Evolutionary conservation across 169 alveolate species (phyloP).

Genomic region (Theileria equi): DNA sequence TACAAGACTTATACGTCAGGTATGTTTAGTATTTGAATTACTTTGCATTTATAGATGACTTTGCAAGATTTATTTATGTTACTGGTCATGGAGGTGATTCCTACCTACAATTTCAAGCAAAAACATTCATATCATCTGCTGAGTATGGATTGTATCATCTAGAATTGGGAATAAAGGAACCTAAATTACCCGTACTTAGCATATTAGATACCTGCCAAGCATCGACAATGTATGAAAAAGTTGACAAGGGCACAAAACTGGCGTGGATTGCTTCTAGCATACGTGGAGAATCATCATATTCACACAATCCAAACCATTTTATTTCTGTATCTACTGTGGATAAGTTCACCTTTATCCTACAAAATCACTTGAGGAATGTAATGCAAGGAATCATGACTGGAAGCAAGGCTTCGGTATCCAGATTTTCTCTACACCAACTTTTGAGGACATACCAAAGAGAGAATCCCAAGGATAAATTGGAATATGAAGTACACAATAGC

Average conservation of each 20-base stretch:
- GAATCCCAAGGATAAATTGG: conserved; percentile 29
- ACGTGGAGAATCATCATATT: conserved; percentile 64
- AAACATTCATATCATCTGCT: conserved; percentile 64
- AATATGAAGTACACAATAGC: conserved; percentile 23
- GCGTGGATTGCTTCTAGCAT: conserved; percentile 71
- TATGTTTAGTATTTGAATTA: conserved; percentile 12
- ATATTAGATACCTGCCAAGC: conserved; percentile 75
- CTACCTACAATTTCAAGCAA: conserved; percentile 73
- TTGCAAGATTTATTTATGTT: conserved; percentile 65
- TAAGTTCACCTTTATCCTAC: conserved; percentile 66
- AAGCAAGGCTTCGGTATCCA: conserved; percentile 39
- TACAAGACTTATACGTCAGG: conserved; percentile 7
- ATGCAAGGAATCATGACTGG: conserved; percentile 38
- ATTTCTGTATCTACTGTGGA: conserved; percentile 74
- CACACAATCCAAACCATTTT: conserved; percentile 66
- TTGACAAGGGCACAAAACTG: conserved; percentile 41
- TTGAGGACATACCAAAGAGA: conserved; percentile 40
- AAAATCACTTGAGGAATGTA: conserved; percentile 53
- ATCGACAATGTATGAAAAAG: conserved; percentile 64
- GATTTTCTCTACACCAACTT: conserved; percentile 41
- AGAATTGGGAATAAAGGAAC: conserved; percentile 68
- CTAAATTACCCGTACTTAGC: conserved; percentile 60
- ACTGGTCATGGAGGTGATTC: conserved; percentile 79
- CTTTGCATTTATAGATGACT: background rate
- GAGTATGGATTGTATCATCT: conserved; percentile 62